These are phyloP conservation scores for Lathyrus oleraceus DNA, from an alignment of 306 rosid genomes.

Conservation along the genomic window DNA sequence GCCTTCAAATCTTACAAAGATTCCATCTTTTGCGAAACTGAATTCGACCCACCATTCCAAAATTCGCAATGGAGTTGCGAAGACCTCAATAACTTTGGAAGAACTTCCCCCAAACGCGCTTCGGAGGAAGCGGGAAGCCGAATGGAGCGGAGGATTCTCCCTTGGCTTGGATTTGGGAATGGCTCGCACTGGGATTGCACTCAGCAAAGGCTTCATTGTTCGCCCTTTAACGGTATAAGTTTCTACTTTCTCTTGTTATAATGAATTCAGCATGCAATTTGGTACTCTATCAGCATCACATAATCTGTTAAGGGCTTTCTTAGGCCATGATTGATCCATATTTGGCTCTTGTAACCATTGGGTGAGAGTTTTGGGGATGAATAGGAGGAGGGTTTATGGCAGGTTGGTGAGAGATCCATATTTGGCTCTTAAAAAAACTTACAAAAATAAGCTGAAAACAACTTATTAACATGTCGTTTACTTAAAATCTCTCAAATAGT, in stretches of 20 bases:
- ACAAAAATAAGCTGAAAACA: too few species aligned
- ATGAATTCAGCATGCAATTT: not conserved
- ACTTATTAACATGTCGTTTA: too few species aligned
- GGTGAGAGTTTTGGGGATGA: too few species aligned
- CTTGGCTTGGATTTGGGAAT: slow-evolving; percentile 84
- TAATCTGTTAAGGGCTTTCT: too few species aligned
- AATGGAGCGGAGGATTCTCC: slow-evolving; percentile 90
- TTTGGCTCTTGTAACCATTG: too few species aligned
- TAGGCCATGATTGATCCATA: too few species aligned
- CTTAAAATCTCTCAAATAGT: too few species aligned
- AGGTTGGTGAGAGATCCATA: too few species aligned
- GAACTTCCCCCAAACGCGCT: slow-evolving; percentile 81
- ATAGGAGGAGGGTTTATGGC: too few species aligned
- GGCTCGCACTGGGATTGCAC: slow-evolving; percentile 82
- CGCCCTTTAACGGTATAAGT: slow-evolving; percentile 72
- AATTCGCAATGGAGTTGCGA: not conserved
- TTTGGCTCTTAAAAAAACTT: too few species aligned
- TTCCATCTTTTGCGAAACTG: slow-evolving; percentile 4
- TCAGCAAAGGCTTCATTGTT: slow-evolving; percentile 79
- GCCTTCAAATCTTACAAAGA: not conserved
- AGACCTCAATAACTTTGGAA: slow-evolving; percentile 36
- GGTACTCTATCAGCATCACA: too few species aligned
- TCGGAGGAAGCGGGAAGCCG: slow-evolving; percentile 58
- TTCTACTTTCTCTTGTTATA: not conserved
- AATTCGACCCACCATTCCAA: not conserved